Conservation (phyloP, 2,329 filamentous ascomycete species). For the Coniochaeta sp. region DNA sequence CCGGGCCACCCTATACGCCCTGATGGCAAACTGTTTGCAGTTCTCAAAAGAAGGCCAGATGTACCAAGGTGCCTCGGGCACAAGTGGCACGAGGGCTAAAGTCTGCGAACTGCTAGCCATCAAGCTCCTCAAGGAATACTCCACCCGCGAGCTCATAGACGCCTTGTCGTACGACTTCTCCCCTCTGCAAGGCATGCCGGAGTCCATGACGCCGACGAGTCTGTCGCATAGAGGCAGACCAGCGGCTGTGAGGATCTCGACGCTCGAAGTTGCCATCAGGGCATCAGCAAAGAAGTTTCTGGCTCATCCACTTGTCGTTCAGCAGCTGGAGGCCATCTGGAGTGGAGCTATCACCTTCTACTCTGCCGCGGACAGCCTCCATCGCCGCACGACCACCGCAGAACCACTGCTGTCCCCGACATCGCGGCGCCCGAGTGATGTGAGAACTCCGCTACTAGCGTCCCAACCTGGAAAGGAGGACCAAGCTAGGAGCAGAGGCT, state of each 20-base stretch:
- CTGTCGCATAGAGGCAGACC: conserved; percentile 38
- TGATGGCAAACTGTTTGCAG: conserved; percentile 91
- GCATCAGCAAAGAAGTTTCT: conserved; percentile 90
- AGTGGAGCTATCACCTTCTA: conserved; percentile 93
- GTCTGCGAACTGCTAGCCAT: conserved; percentile 88
- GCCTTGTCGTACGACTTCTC: conserved; percentile 93
- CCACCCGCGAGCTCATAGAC: conserved; percentile 84
- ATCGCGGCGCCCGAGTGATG: conserved; percentile 29
- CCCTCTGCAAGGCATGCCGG: conserved; percentile 73
- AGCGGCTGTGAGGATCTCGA: conserved; percentile 72
- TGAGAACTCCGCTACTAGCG: conserved; percentile 45
- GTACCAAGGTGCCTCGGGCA: conserved; percentile 77
- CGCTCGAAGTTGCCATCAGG: conserved; percentile 86
- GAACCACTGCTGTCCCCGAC: conserved; percentile 10
- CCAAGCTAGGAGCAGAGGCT: conserved; percentile 17
- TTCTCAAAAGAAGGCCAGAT: conserved; percentile 81
- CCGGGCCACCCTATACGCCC: conserved; percentile 76
- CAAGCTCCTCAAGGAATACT: conserved; percentile 83
- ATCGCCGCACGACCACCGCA: conserved; percentile 46
- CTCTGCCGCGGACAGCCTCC: conserved; percentile 76
- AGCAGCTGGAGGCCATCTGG: conserved; percentile 96
- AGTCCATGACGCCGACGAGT: conserved; percentile 29
- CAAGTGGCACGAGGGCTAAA: conserved; percentile 75
- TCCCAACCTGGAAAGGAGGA: conserved; percentile 24
- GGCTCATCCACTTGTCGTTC: conserved; percentile 83